Percentiles rank a stretch among this genome's conserved stretches.
phyloP scores from a whole-genome alignment of 2,329 filamentous ascomycete species.

The Piedraia hortae region DNA sequence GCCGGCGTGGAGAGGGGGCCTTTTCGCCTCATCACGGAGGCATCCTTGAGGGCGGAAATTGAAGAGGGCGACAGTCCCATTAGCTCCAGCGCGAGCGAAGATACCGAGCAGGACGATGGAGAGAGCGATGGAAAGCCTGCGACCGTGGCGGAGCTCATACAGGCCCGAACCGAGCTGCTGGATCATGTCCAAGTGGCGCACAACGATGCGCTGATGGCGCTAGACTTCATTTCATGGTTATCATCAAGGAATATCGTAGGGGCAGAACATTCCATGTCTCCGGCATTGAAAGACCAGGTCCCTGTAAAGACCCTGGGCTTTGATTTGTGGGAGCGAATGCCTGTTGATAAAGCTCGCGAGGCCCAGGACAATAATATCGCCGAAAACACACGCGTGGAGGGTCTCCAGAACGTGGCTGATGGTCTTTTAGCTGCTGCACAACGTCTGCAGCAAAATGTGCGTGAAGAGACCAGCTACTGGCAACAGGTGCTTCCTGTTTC shows the following conservation, averaged over 20 bases:
- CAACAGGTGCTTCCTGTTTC: constrained; percentile 56
- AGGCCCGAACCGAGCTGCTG: constrained; percentile 16
- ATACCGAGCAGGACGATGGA: constrained; percentile 8
- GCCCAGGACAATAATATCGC: constrained; percentile 20
- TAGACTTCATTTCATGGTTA: constrained; percentile 63
- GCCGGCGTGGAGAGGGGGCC: constrained; percentile 55
- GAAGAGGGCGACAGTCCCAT: constrained; percentile 17
- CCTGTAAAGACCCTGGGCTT: constrained; percentile 43
- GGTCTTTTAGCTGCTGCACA: constrained; percentile 44
- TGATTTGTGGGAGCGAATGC: constrained; percentile 30
- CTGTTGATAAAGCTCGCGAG: constrained; percentile 24
- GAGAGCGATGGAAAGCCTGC: constrained; percentile 3
- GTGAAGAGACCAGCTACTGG: constrained; percentile 69
- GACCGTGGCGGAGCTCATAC: constrained; percentile 14
- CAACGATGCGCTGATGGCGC: constrained; percentile 37
- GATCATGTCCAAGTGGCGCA: constrained; percentile 15
- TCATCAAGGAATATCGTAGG: constrained; percentile 44
- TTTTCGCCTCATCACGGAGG: constrained; percentile 55
- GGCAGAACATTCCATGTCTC: constrained; percentile 38
- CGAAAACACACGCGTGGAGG: constrained; percentile 50
- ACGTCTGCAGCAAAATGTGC: constrained; percentile 48
- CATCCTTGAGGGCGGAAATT: constrained; percentile 42
- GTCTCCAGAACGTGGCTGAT: constrained; percentile 46
- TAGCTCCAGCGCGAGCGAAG: constrained; percentile 10
- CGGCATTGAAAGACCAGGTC: constrained; percentile 38